These are phyloP conservation scores for Gelatoporia subvermispora DNA, from an alignment of 768 basidiomycete genomes.

Conservation along the genomic window DNA sequence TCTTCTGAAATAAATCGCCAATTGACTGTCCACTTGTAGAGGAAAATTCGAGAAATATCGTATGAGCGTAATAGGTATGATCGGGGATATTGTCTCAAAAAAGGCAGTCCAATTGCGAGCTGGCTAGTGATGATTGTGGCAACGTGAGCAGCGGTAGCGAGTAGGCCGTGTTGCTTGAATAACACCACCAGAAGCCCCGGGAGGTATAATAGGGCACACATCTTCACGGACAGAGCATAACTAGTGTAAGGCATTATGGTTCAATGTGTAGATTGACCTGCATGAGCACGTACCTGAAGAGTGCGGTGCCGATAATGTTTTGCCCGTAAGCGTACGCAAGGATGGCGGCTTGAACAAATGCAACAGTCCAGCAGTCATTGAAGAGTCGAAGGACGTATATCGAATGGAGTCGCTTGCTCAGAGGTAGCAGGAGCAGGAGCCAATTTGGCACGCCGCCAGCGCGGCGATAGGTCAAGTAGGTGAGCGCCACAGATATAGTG, in stretches of 20 bases:
- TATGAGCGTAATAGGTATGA: slow-evolving; percentile 78
- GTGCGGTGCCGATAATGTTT: slow-evolving; percentile 57
- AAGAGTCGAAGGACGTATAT: slow-evolving; percentile 89
- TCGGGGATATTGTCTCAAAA: slow-evolving; percentile 53
- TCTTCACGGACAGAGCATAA: slow-evolving; percentile 85
- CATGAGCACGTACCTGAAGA: slow-evolving; percentile 61
- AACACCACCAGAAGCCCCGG: slow-evolving; percentile 83
- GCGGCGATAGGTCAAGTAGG: slow-evolving; percentile 63
- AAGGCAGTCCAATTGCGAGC: slow-evolving; percentile 61
- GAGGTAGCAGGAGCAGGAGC: slow-evolving; percentile 62
- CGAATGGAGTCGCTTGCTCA: slow-evolving; percentile 93
- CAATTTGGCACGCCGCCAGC: slow-evolving; percentile 66
- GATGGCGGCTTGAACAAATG: slow-evolving; percentile 63
- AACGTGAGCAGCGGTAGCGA: slow-evolving; percentile 46
- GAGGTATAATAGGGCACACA: slow-evolving; percentile 87
- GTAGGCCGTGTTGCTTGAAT: slow-evolving; percentile 66
- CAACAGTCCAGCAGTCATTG: slow-evolving; percentile 88
- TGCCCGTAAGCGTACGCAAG: slow-evolving; percentile 55
- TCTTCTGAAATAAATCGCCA: slow-evolving; percentile 85
- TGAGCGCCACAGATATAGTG: slow-evolving; percentile 54
- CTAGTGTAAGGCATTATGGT: slow-evolving; percentile 32
- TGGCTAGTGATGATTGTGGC: slow-evolving; percentile 45
- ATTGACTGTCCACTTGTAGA: slow-evolving; percentile 97
- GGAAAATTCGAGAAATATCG: slow-evolving; percentile 81
- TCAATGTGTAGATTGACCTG: background rate